phyloP scores from a whole-genome alignment of 2,329 filamentous ascomycete species.

The Helminthosporium solani region DNA sequence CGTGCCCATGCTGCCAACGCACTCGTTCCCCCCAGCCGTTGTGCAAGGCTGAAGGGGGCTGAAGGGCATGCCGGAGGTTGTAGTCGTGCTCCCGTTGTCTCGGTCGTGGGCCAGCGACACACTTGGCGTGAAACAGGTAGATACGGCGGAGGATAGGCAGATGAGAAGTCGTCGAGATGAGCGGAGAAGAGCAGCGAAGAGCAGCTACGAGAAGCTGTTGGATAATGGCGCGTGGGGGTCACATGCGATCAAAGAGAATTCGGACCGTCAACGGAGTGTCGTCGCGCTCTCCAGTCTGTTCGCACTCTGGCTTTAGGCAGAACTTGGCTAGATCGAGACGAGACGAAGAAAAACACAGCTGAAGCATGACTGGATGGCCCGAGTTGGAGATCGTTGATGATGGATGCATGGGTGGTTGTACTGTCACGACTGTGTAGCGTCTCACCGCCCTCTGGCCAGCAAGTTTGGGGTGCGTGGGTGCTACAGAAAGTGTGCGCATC shows the following conservation, averaged over 20 bases:
- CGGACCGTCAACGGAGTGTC: slow-evolving; percentile 4
- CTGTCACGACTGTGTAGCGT: too few species aligned
- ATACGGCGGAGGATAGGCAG: too few species aligned
- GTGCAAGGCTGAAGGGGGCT: background rate
- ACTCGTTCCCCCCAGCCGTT: slow-evolving; percentile 4
- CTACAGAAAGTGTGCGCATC: background rate
- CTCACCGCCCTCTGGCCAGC: background rate
- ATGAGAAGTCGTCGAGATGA: background rate
- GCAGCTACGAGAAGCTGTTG: slow-evolving; percentile 18
- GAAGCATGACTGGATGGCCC: background rate
- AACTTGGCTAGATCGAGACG: background rate
- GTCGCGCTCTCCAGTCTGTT: background rate
- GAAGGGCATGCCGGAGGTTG: too few species aligned
- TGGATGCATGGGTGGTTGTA: too few species aligned
- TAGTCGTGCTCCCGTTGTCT: too few species aligned
- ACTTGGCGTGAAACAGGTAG: too few species aligned
- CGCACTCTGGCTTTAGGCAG: background rate
- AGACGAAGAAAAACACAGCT: too few species aligned
- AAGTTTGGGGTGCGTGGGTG: background rate
- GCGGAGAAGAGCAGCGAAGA: too few species aligned
- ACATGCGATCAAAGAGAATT: slow-evolving; percentile 2
- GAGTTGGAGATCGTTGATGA: too few species aligned
- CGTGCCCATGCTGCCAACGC: slow-evolving; percentile 18
- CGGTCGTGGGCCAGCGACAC: too few species aligned
- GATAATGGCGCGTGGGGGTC: slow-evolving; percentile 44